A percentile compares a stretch with the other conserved stretches of the same genome.
These are phyloP conservation scores for Lolium perenne DNA, from an alignment of 176 grass and related monocot species.

Conservation along the genomic window DNA sequence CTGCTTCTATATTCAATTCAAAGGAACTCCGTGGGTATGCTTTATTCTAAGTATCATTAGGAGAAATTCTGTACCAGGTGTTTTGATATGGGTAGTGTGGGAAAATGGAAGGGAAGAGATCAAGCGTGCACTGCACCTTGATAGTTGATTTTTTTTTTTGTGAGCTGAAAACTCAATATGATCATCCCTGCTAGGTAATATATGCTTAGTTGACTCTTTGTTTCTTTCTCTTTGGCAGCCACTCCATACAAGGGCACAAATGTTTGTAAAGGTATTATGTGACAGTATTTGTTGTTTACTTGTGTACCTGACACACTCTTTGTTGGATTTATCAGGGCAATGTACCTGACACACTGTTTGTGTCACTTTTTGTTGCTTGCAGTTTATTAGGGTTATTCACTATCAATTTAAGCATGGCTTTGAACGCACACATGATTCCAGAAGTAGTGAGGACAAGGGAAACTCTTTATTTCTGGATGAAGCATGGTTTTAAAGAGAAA, in stretches of 20 bases:
- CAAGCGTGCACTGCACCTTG: background rate
- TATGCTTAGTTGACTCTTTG: conserved; percentile 19
- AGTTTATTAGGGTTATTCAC: conserved; percentile 87
- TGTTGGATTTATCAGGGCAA: conserved; percentile 21
- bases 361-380: conserved; percentile 43
- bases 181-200: background rate
- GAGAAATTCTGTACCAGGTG: background rate
- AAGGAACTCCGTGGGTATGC: background rate
- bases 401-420: conserved; percentile 81
- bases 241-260: conserved; percentile 77
- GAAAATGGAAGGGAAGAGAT: background rate
- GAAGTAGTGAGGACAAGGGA: conserved; percentile 37
- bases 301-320: conserved; percentile 24
- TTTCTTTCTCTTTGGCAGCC: conserved; percentile 59
- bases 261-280: conserved; percentile 78
- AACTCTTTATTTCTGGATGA: conserved; percentile 77
- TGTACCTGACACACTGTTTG: conserved; percentile 10
- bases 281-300: background rate
- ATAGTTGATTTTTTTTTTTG: too few species aligned
- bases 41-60: background rate
- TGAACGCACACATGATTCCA: conserved; percentile 53
- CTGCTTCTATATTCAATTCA: background rate
- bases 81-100: background rate
- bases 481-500: conserved; percentile 80
- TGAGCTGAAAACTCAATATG: too few species aligned